Conservation (phyloP, 306 rosid species). For the Citrullus colocynthis region DNA sequence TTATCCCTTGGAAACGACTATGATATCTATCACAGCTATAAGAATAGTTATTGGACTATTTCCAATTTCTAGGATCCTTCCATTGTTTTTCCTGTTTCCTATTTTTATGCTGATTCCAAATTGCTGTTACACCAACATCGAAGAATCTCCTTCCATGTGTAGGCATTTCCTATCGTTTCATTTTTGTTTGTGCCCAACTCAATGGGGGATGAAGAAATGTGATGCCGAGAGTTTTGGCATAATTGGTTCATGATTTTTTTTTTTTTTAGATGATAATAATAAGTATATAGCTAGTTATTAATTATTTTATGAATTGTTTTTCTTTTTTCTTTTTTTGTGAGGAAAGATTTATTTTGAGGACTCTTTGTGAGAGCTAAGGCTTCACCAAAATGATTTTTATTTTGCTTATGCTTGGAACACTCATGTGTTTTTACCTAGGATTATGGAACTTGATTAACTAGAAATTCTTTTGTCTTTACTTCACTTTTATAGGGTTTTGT, state of each 20-base stretch:
- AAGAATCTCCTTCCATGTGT: background rate
- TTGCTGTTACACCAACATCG: background rate
- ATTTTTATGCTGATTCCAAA: background rate
- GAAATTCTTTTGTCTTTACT: background rate
- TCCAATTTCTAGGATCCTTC: background rate
- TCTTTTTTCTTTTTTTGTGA: background rate
- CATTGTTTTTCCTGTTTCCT: background rate
- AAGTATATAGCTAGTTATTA: background rate
- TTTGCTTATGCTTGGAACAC: background rate
- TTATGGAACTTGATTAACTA: background rate
- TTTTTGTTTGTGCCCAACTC: background rate
- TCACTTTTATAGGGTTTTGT: background rate
- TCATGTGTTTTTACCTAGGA: background rate
- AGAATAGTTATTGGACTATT: background rate
- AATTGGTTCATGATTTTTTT: background rate
- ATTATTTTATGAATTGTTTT: background rate
- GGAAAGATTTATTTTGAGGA: background rate
- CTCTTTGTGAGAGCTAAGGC: background rate
- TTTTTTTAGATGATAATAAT: too few relatives aligned
- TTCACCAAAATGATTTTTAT: background rate
- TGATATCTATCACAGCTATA: background rate
- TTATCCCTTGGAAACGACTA: background rate
- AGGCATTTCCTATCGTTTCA: background rate
- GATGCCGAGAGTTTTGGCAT: background rate
- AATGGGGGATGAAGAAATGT: background rate